Percentiles rank a stretch among this genome's conserved stretches.
phyloP scores from a whole-genome alignment of 192 early-diverging fungal species.

The Piromyces sp. region DNA sequence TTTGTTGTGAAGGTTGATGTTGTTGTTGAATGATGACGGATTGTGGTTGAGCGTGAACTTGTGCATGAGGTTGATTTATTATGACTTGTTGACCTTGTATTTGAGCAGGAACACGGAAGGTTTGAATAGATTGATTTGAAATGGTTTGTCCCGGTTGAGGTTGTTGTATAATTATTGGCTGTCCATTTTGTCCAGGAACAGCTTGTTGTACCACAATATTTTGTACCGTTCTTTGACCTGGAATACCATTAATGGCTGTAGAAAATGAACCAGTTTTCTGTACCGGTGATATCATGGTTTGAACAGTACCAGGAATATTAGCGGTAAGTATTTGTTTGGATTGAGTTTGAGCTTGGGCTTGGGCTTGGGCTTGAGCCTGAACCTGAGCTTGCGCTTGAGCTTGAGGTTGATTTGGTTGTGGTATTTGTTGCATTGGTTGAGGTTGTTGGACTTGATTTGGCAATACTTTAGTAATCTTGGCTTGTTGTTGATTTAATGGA shows the following conservation, averaged over 20 bases:
- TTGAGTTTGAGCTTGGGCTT: background rate
- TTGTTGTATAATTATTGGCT: background rate
- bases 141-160: background rate
- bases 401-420: no score
- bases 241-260: no score
- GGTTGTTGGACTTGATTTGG: no score
- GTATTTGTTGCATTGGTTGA: no score
- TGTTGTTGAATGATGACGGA: background rate
- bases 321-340: background rate
- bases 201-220: no score
- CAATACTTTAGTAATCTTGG: no score
- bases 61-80: background rate
- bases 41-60: background rate
- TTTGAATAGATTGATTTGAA: background rate
- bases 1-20: background rate
- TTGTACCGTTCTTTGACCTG: no score
- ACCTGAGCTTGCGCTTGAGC: no score
- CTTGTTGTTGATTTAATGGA: no score
- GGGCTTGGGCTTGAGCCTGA: background rate
- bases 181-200: background rate
- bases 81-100: background rate
- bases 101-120: background rate
- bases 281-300: no score
- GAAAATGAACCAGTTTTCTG: no score
- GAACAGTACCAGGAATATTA: no score